Evolutionary conservation across 306 rosid genomes (phyloP).

Genomic region (Dalbergia cochinchinensis): DNA sequence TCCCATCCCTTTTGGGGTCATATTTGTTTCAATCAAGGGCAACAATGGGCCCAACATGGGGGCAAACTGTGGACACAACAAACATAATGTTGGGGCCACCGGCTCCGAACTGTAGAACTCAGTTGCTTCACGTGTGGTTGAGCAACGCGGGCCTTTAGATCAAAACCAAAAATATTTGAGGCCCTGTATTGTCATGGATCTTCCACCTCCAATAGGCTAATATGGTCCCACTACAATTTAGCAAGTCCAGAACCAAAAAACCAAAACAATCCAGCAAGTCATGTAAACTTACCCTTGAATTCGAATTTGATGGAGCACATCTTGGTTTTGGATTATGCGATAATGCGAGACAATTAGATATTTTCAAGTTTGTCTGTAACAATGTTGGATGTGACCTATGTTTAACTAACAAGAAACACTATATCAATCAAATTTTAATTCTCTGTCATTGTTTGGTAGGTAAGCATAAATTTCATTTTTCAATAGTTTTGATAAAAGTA

Average conservation of each 20-base stretch:
- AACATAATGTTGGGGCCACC: conserved; percentile 48
- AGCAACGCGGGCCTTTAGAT: conserved; percentile 43
- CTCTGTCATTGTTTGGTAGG: conserved; percentile 40
- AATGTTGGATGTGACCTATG: conserved; percentile 47
- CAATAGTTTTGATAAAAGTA: neutral
- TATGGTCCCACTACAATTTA: conserved; percentile 49
- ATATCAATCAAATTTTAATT: conserved; percentile 44
- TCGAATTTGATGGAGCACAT: conserved; percentile 47
- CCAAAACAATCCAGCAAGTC: no score
- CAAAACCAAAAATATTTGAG: conserved; percentile 30
- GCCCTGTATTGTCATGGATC: conserved; percentile 40
- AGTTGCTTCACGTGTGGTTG: conserved; percentile 19
- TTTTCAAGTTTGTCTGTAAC: conserved; percentile 28
- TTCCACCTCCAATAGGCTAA: conserved; percentile 43
- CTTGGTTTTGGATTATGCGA: conserved; percentile 45
- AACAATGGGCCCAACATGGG: conserved; percentile 49
- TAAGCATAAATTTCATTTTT: conserved; percentile 22
- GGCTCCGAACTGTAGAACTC: conserved; percentile 3
- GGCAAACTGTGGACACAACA: conserved; percentile 45
- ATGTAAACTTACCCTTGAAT: conserved; percentile 1
- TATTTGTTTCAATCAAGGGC: conserved; percentile 32
- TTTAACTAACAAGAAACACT: conserved; percentile 50
- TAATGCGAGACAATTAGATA: conserved; percentile 48
- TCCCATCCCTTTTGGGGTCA: conserved; percentile 31
- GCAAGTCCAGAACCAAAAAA: neutral